Evolutionary conservation across 495 filamentous ascomycete species (phyloP), one percentile per base, ranked within the genome.

Genomic region (Penicillium antarcticum): DNA sequence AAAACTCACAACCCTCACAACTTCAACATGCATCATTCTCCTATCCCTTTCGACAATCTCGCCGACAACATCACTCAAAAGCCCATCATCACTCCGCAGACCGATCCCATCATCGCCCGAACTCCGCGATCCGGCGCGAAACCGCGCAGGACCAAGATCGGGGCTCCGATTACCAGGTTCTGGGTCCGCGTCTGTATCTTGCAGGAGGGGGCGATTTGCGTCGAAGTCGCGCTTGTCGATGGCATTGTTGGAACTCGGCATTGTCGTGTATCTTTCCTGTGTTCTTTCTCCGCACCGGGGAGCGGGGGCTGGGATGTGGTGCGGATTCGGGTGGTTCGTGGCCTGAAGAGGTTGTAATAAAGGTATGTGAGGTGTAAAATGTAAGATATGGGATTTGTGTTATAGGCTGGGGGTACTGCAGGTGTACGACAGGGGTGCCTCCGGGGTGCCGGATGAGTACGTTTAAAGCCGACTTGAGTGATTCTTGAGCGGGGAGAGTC

Each of bases 221-320:
- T 80, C 79, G 62, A 83, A 87, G 66, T 87, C 83, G 49, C 83
- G 80, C 65, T 82, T 84, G 66, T 81, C 80, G 56, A 75, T 72
- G 32, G 52, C 17, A 43, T 61, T 56, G 45, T 62, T 60, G n/a
- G 62, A 59, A 29, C 47, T 53, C 11, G 69, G 44, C 70, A 72
- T 73, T 3, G 19, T 66, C 6, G 37, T 49, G 11, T 21, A 35
- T 9, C 7, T 10, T 7, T 6, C 8, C 8, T 29, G 5, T 29
- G 2, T 29, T 29, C 7, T 24, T 31, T 49, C 47, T 49, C 47
- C 47, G 47, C 47, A 49, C 46, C 37, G 29, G 37, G 14, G 7
- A 4, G 26, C 26, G 26, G 42, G 17, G 24, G 34, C 31, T 39
- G 12, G 37, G 7, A 2, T 18, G 12, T 38, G 10, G 13, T 14